Base-by-base conservation (phyloP, 164 flowering plant genomes). In the Magnolia officinalis region DNA sequence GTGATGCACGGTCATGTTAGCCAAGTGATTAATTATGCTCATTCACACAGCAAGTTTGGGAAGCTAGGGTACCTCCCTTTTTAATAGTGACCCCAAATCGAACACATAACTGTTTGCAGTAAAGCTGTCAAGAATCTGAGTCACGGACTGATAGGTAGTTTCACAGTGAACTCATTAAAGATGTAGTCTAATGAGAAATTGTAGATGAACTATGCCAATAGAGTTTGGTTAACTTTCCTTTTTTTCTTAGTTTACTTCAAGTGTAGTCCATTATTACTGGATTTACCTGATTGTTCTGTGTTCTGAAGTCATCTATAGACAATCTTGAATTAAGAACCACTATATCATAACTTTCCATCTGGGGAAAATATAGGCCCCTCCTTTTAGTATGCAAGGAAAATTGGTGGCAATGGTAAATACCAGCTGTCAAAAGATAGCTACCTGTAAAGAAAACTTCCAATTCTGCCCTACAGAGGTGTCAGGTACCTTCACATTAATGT, bases 201-300 rank as follows among this genome's bases (percentile, higher is more conserved):
- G 16, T 55, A 55, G 16, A 55, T 55, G 59, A 55, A 64, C 18
- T 2, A n/a, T 21, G 18, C 24, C 8, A 21, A 6, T n/a, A 64
- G 8, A 64, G 19, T 19, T 18, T 64, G 1, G 8, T 19, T 18
- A 16, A 19, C 67, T 64, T 19, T 64, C 67, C 8, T 18, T 58
- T 11, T 58, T 58, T 6, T 23, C 63, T 58, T 18, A 58, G 63
- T 58, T 31, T 31, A 31, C 37, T 31, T 58, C 67, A 64, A 64
- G 2, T 64, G 67, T 21, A 16, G 67, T 6, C 21, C 8, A 8
- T 8, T 10, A 55, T 16, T 55, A 55, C 11, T 16, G 16, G 11
- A 55, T 64, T 13, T 77, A 74, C 74, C 73, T 74, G 76, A 74
- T 63, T 67, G 63, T 58, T 67, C 72, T 72, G 67, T 50, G 23